Base-by-base conservation (phyloP, 148 eudicot species). In the Fagopyrum esculentum region DNA sequence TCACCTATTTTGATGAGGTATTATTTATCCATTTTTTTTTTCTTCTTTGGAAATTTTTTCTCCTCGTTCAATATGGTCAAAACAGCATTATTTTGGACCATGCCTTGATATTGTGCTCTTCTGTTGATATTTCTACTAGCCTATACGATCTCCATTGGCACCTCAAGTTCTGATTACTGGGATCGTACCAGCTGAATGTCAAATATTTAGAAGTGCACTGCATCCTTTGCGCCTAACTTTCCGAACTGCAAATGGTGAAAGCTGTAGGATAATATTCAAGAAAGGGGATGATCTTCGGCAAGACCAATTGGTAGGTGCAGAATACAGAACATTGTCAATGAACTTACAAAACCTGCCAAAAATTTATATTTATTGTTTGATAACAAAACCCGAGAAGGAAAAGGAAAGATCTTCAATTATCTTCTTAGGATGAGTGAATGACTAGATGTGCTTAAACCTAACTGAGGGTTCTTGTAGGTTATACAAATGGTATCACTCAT, bases 271-370 rank as follows among this genome's bases (percentile, higher is more conserved):
- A 77, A 95, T 92, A 68, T 95, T 92, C 78, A 95, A 95, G 82
- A 95, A 95, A 81, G 98, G 98, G 79, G 98, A 95, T 79, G 98
- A 95, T 77, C 88, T 95, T 79, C 91, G 98, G 78, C 98, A 92
- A 87, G 97, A 92, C 81, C 98, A 95, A 85, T 78, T 95, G 97
- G 98, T 94, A 83, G 50, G 71, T 75, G 13, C 51, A 72, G 10
- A 68, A 48, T 45, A 45, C 48, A 49, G 45, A 44, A 35, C 45
- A 6, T 61, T 75, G 61, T 40, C 78, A 64, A 5, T 50, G 73
- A 13, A 52, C 22, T 77, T 26, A 8, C 10, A 6, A 73, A 11
- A 15, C 22, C 40, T 51, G 22, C 45, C 30, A 40, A 22, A 35
- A 30, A 0, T 35, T 73, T 45, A 13, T 13, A 35, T 40, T 13